Evolutionary conservation across 768 basidiomycete genomes (phyloP).

Genomic region (Kwoniella bestiolae): DNA sequence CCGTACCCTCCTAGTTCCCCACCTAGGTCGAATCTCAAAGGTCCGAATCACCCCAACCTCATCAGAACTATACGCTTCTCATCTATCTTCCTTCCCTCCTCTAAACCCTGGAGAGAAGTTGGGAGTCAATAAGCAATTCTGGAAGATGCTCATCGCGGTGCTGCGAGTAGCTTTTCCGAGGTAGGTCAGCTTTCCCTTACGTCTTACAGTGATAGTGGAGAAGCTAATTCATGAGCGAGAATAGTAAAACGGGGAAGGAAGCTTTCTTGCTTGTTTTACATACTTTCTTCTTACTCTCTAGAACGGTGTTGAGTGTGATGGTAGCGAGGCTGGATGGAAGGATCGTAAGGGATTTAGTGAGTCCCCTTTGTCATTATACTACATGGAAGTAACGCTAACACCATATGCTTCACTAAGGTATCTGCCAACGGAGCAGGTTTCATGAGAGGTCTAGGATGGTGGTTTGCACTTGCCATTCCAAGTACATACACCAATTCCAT

Average conservation of each 20-base stretch:
- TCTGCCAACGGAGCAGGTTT: slow-evolving; percentile 85
- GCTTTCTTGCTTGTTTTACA: slow-evolving; percentile 74
- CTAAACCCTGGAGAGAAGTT: slow-evolving; percentile 61
- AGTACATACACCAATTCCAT: slow-evolving; percentile 95
- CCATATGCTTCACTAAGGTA: slow-evolving; percentile 59
- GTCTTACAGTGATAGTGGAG: background rate
- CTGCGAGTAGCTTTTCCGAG: slow-evolving; percentile 73
- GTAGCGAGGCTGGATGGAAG: slow-evolving; percentile 88
- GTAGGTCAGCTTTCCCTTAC: slow-evolving; percentile 47
- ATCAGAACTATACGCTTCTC: slow-evolving; percentile 61
- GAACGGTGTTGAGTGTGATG: slow-evolving; percentile 83
- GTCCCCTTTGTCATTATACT: slow-evolving; percentile 24
- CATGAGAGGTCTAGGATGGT: slow-evolving; percentile 75
- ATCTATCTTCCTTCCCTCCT: slow-evolving; percentile 69
- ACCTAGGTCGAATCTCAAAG: slow-evolving; percentile 68
- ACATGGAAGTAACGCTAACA: background rate
- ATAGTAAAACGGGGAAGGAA: slow-evolving; percentile 63
- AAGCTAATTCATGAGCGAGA: background rate
- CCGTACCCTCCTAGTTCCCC: slow-evolving; percentile 70
- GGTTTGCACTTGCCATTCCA: slow-evolving; percentile 89
- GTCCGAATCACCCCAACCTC: slow-evolving; percentile 64
- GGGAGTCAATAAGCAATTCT: slow-evolving; percentile 70
- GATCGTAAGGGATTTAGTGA: slow-evolving; percentile 82
- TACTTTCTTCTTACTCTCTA: slow-evolving; percentile 79
- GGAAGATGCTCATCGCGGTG: slow-evolving; percentile 74